Percentiles rank a stretch among this genome's conserved stretches.
Evolutionary conservation across 768 basidiomycete genomes (phyloP).

Genomic region (Naganishia kalamii): DNA sequence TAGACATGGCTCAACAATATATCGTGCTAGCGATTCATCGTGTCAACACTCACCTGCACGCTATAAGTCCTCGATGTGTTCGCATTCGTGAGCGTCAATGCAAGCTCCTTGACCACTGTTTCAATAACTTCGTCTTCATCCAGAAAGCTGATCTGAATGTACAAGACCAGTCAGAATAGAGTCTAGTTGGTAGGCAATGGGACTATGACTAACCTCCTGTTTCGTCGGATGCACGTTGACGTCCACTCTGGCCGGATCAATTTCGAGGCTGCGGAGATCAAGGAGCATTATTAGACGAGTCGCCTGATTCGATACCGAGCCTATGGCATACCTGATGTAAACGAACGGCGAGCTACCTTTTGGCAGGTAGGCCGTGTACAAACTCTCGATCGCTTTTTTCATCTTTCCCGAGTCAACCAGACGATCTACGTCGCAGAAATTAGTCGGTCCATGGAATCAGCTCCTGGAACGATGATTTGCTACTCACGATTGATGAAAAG

Average conservation of each 20-base stretch:
- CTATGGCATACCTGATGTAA: conserved; percentile 70
- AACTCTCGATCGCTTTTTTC: conserved; percentile 76
- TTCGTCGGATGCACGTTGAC: conserved; percentile 99
- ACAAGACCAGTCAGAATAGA: neutral
- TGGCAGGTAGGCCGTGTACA: conserved; percentile 76
- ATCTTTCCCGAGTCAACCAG: conserved; percentile 82
- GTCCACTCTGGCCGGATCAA: conserved; percentile 82
- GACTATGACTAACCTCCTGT: conserved; percentile 56
- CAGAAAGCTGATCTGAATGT: conserved; percentile 64
- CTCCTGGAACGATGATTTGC: neutral
- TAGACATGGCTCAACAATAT: neutral
- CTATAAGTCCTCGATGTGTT: conserved; percentile 48
- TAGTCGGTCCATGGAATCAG: neutral
- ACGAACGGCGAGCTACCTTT: conserved; percentile 86
- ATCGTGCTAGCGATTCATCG: neutral
- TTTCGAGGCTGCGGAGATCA: conserved; percentile 56
- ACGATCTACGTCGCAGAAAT: conserved; percentile 58
- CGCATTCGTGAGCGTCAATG: conserved; percentile 55
- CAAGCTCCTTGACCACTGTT: conserved; percentile 65
- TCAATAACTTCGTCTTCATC: conserved; percentile 82
- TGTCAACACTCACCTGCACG: conserved; percentile 45
- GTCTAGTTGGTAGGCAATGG: neutral
- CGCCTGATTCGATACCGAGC: neutral
- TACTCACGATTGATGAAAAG: conserved; percentile 89
- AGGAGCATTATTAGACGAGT: too few species aligned